Evolutionary conservation across 805 yeast species (phyloP), one percentile per base, ranked within the genome.

Genomic region (Ogataea neopini): DNA sequence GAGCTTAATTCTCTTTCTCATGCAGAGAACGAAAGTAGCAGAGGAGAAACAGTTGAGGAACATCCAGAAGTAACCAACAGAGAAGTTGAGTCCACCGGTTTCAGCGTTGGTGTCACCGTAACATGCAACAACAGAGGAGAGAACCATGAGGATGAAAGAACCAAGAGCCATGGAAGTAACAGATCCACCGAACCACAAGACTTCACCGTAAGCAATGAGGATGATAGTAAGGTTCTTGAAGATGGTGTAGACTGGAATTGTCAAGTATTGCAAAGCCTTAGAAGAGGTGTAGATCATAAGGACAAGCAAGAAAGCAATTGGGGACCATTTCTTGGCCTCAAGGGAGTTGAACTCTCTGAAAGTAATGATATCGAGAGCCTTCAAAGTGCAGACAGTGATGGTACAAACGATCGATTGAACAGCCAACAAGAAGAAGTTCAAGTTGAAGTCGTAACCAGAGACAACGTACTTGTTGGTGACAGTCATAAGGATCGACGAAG

Each of bases 1-100:
- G 69, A 90, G 79, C 84, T 92, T 92, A 65, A 94, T 92, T 78
- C 98, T 88, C 80, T 90, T 92, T 80, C 98, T 88, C 96, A 94
- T 86, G 75, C 85, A 79, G 57, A 94, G 78, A 38, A 94, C 98
- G 66, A 90, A 94, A 7, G 94, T 77, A 40, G 99, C 98, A 47
- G 96, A 86, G 14, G 97, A 81, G 66, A 92, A 76, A 77, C 99
- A 94, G 82, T 94, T 94, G 64, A 84, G 64, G 58, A 88, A 79
- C 99, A 94, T 94, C 99, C 99, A 94, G 69, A 90, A 70, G 81
- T 94, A 94, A 53, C 99, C 99, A 51, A 81, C 69, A 61, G 80
- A 79, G 57, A 78, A 68, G 47, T 75, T 67, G 52, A 67, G 68
- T 18, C 62, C 61, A 46, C 72, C 72, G 26, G 68, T 59, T n/a